Conservation (phyloP, 176 grass and related monocot species). For the Oryza coarctata region DNA sequence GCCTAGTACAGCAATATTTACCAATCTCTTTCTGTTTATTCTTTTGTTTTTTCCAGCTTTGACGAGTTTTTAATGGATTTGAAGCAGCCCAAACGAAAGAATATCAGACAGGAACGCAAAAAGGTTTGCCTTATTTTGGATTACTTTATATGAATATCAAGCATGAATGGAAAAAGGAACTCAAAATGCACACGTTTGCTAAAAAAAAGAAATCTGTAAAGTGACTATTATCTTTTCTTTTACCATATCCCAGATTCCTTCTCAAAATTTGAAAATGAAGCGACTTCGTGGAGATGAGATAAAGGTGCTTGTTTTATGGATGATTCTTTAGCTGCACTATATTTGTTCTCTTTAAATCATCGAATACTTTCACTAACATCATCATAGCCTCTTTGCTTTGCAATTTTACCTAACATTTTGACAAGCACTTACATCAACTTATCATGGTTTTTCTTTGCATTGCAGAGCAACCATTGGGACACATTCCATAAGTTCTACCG, state of each 20-base stretch:
- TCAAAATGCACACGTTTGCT: background rate
- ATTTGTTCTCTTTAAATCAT: constrained; percentile 17
- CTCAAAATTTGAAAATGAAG: constrained; percentile 94
- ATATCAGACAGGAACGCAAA: constrained; percentile 92
- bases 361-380: constrained; percentile 10
- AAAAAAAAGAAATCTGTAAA: constrained; percentile 11
- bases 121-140: constrained; percentile 58
- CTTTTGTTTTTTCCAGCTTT: constrained; percentile 52
- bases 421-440: constrained; percentile 33
- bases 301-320: constrained; percentile 48
- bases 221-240: constrained; percentile 14
- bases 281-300: constrained; percentile 80
- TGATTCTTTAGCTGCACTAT: constrained; percentile 13
- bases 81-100: constrained; percentile 87
- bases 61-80: constrained; percentile 99
- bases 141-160: constrained; percentile 10
- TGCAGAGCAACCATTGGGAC: constrained; percentile 86
- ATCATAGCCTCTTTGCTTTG: constrained; percentile 5
- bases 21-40: constrained; percentile 30
- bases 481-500: constrained; percentile 86
- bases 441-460: constrained; percentile 40
- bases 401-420: background rate
- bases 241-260: constrained; percentile 51
- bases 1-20: constrained; percentile 10
- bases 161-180: background rate